A percentile compares a stretch with the other conserved stretches of the same genome.
Conservation (phyloP, 2,329 filamentous ascomycete species). For the Aspergillus sclerotialis region DNA sequence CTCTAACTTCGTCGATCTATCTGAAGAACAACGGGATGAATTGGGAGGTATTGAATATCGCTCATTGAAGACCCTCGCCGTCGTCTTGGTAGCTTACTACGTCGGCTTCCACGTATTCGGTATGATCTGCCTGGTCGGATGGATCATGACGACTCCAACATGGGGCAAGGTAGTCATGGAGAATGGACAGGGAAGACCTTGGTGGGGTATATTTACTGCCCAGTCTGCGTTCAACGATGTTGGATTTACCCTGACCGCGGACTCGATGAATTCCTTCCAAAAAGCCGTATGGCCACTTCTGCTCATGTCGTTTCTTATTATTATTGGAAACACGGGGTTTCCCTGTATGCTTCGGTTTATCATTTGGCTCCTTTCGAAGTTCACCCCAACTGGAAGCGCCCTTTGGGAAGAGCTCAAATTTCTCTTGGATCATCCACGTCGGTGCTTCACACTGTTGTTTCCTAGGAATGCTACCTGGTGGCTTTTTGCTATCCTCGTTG, state of each 20-base stretch:
- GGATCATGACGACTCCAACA: slow-evolving; percentile 60
- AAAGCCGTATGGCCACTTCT: slow-evolving; percentile 68
- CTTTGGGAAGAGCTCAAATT: slow-evolving; percentile 88
- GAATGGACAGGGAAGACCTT: slow-evolving; percentile 59
- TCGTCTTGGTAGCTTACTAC: slow-evolving; percentile 74
- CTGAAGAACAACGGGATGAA: slow-evolving; percentile 87
- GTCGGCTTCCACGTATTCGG: slow-evolving; percentile 75
- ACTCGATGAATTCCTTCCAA: slow-evolving; percentile 90
- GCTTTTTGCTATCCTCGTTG: slow-evolving; percentile 78
- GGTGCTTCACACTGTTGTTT: slow-evolving; percentile 93
- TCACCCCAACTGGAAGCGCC: slow-evolving; percentile 59
- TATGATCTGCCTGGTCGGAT: slow-evolving; percentile 66
- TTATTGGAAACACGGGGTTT: slow-evolving; percentile 93
- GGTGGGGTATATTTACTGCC: slow-evolving; percentile 89
- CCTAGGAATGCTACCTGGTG: slow-evolving; percentile 90
- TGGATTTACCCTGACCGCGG: slow-evolving; percentile 84
- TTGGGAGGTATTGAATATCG: slow-evolving; percentile 95
- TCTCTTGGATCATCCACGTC: slow-evolving; percentile 84
- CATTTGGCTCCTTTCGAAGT: slow-evolving; percentile 72
- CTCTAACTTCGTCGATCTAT: slow-evolving; percentile 81
- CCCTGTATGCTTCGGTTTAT: slow-evolving; percentile 89
- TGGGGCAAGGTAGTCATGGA: slow-evolving; percentile 61
- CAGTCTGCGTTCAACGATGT: slow-evolving; percentile 89
- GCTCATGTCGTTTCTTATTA: slow-evolving; percentile 75
- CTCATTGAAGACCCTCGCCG: slow-evolving; percentile 74